Evolutionary conservation across 2,329 filamentous ascomycete genomes (phyloP).

Genomic region (Plectosphaerella cucumerina): DNA sequence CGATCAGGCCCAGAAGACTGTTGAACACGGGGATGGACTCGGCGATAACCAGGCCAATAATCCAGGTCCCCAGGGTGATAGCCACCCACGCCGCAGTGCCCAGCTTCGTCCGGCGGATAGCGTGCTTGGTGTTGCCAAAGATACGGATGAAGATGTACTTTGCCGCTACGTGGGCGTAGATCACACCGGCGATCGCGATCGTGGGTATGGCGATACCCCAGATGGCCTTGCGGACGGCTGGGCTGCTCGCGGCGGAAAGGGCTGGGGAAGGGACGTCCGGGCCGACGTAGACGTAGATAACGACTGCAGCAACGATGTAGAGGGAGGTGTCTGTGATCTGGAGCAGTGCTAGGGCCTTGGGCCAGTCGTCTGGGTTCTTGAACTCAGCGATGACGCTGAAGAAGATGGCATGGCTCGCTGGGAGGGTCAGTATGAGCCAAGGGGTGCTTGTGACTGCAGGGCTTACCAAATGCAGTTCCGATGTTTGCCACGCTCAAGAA

Average conservation of each 20-base stretch:
- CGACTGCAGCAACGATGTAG: slow-evolving; percentile 59
- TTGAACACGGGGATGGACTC: slow-evolving; percentile 67
- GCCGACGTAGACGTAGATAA: slow-evolving; percentile 66
- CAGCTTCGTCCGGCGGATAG: slow-evolving; percentile 43
- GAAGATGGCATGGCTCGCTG: slow-evolving; percentile 58
- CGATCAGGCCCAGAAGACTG: slow-evolving; percentile 59
- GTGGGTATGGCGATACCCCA: slow-evolving; percentile 67
- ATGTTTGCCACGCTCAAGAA: slow-evolving; percentile 60
- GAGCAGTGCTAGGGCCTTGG: slow-evolving; percentile 42
- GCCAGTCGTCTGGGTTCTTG: slow-evolving; percentile 54
- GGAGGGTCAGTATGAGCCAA: neutral
- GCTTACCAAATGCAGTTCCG: slow-evolving; percentile 54
- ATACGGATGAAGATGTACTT: slow-evolving; percentile 64
- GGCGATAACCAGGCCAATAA: slow-evolving; percentile 63
- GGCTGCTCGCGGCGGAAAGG: slow-evolving; percentile 53
- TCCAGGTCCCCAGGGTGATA: slow-evolving; percentile 52
- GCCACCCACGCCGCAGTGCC: slow-evolving; percentile 54
- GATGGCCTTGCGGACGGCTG: slow-evolving; percentile 55
- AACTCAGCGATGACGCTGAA: slow-evolving; percentile 64
- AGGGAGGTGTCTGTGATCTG: slow-evolving; percentile 55
- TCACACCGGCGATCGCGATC: slow-evolving; percentile 67
- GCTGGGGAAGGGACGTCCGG: slow-evolving; percentile 59
- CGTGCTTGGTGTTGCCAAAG: slow-evolving; percentile 56
- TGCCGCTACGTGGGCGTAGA: slow-evolving; percentile 62
- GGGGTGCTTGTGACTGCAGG: neutral